Percentiles rank a stretch among this genome's conserved stretches.
Conservation (phyloP, 768 basidiomycete genomes). For the Leccinum arenicola region DNA sequence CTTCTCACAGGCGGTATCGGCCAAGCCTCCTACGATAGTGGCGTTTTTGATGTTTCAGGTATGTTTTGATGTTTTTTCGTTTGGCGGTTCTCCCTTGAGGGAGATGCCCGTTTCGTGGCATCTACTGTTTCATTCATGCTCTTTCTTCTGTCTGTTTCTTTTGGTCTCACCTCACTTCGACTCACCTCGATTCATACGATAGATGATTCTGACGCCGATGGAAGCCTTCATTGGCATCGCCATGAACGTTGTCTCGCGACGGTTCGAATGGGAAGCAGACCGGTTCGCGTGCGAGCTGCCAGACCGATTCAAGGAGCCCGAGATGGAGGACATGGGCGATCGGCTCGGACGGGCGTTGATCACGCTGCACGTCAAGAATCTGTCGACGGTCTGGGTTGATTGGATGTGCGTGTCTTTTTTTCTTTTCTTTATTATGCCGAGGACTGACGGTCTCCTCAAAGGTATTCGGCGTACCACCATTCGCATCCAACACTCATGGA, state of each 20-base stretch:
- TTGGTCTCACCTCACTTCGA: not conserved
- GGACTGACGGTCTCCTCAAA: slow-evolving; percentile 22
- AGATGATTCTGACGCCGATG: slow-evolving; percentile 81
- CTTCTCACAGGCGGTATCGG: slow-evolving; percentile 64
- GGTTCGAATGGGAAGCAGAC: slow-evolving; percentile 94
- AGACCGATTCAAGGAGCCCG: slow-evolving; percentile 39
- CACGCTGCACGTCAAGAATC: slow-evolving; percentile 86
- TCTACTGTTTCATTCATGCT: not conserved
- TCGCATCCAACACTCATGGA: slow-evolving; percentile 95
- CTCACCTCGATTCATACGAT: too few relatives aligned
- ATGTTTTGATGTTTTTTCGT: not conserved
- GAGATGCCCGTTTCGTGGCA: too few relatives aligned
- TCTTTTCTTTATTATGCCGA: not conserved
- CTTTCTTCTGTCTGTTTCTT: not conserved
- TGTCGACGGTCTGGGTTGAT: slow-evolving; percentile 93
- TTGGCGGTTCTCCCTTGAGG: not conserved
- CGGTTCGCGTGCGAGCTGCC: slow-evolving; percentile 77
- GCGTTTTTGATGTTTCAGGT: slow-evolving; percentile 86
- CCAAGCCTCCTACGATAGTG: slow-evolving; percentile 73
- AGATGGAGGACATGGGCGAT: slow-evolving; percentile 84
- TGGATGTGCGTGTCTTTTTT: slow-evolving; percentile 58
- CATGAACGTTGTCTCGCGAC: slow-evolving; percentile 80
- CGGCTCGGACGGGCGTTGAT: slow-evolving; percentile 80
- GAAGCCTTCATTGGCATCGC: slow-evolving; percentile 69
- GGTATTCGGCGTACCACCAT: slow-evolving; percentile 94